A percentile compares a stretch with the other conserved stretches of the same genome.
Conservation (phyloP, 2,329 filamentous ascomycete genomes). For the Colletotrichum truncatum region DNA sequence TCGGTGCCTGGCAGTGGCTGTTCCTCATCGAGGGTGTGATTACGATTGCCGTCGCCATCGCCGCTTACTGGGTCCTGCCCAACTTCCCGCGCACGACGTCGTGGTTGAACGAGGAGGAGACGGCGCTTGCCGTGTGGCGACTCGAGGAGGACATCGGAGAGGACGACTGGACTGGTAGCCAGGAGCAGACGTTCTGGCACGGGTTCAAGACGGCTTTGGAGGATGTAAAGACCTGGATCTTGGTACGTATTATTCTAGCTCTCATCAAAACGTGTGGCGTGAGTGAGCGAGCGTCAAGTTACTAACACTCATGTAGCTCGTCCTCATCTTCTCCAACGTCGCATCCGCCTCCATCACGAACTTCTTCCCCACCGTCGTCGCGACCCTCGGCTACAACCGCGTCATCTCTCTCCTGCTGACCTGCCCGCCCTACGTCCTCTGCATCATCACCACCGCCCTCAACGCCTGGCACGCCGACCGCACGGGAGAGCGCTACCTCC, state of each 20-base stretch:
- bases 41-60: slow-evolving; percentile 68
- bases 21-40: slow-evolving; percentile 77
- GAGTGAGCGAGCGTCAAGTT: too few species aligned
- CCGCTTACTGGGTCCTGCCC: slow-evolving; percentile 68
- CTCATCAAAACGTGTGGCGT: too few species aligned
- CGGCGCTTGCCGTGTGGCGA: slow-evolving; percentile 66
- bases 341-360: slow-evolving; percentile 69
- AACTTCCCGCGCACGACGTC: slow-evolving; percentile 63
- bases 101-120: slow-evolving; percentile 45
- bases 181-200: slow-evolving; percentile 63
- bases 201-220: slow-evolving; percentile 64
- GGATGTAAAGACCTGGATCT: slow-evolving; percentile 68
- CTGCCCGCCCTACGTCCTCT: slow-evolving; percentile 71
- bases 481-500: slow-evolving; percentile 76
- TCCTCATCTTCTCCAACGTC: slow-evolving; percentile 66
- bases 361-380: slow-evolving; percentile 77
- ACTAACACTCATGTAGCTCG: slow-evolving; percentile 45
- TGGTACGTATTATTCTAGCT: too few species aligned
- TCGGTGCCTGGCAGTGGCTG: slow-evolving; percentile 72
- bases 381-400: slow-evolving; percentile 69
- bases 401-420: slow-evolving; percentile 71
- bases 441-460: slow-evolving; percentile 67
- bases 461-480: slow-evolving; percentile 78
- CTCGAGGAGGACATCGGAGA: slow-evolving; percentile 72
- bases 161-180: slow-evolving; percentile 67